Evolutionary conservation across 768 basidiomycete genomes (phyloP).

Genomic region (Tylopilus plumbeoviolaceoides): DNA sequence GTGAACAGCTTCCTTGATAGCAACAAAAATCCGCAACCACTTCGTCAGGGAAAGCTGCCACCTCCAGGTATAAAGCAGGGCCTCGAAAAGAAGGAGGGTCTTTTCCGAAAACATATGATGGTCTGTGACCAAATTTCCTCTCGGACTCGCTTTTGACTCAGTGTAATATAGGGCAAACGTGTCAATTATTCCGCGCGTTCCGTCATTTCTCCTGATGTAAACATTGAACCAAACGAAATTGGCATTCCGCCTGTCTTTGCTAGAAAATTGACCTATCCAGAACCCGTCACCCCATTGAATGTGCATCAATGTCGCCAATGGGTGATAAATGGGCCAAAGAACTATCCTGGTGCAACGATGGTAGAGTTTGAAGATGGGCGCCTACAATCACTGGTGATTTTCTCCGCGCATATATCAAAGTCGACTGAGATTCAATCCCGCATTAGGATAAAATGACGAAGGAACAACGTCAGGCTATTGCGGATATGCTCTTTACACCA

Average conservation of each 20-base stretch:
- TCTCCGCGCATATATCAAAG: background rate
- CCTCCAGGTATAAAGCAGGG: constrained; percentile 94
- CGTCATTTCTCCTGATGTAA: constrained; percentile 99
- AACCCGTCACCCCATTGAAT: constrained; percentile 91
- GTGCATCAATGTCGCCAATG: constrained; percentile 82
- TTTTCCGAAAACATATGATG: constrained; percentile 99
- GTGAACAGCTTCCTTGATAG: constrained; percentile 98
- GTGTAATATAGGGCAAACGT: constrained; percentile 77
- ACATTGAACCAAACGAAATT: constrained; percentile 98
- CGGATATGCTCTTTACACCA: constrained; percentile 91
- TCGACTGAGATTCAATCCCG: constrained; percentile 2
- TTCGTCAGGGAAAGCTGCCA: constrained; percentile 84
- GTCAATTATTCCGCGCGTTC: constrained; percentile 99
- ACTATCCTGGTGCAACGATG: constrained; percentile 89
- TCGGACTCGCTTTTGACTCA: background rate
- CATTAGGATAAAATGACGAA: constrained; percentile 75
- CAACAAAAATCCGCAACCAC: constrained; percentile 86
- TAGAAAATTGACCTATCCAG: constrained; percentile 93
- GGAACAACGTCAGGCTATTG: constrained; percentile 91
- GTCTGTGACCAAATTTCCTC: constrained; percentile 39
- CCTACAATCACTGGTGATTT: constrained; percentile 69
- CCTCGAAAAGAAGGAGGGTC: constrained; percentile 96
- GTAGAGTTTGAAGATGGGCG: constrained; percentile 95
- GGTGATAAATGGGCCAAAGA: constrained; percentile 86
- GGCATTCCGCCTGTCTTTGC: constrained; percentile 98